phyloP scores from a whole-genome alignment of 495 filamentous ascomycete species.

The Lasiosphaeria ovina region DNA sequence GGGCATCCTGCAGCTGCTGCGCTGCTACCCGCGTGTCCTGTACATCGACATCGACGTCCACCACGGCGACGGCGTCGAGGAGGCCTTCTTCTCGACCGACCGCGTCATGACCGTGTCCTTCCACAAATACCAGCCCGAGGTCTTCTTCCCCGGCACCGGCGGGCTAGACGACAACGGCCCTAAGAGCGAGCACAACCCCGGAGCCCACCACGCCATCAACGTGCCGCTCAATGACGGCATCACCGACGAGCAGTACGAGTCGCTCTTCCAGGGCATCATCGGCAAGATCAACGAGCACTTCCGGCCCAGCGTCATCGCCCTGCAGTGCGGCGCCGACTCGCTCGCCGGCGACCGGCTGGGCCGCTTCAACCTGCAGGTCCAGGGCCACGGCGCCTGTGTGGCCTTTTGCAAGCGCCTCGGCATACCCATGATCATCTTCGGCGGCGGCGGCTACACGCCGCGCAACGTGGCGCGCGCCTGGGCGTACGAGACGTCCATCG shows the following conservation, averaged over 20 bases:
- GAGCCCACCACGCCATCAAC: constrained; percentile 93
- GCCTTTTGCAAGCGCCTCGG: constrained; percentile 75
- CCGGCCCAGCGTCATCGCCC: constrained; percentile 80
- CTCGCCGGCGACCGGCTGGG: constrained; percentile 90
- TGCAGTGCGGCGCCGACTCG: constrained; percentile 96
- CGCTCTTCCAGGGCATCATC: constrained; percentile 79
- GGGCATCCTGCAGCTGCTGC: constrained; percentile 91
- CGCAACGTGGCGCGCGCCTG: constrained; percentile 94
- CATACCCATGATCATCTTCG: constrained; percentile 82
- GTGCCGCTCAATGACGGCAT: constrained; percentile 95
- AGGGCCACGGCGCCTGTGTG: constrained; percentile 89
- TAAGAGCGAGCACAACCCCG: constrained; percentile 77
- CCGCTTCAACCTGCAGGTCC: constrained; percentile 94
- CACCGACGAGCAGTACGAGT: constrained; percentile 85
- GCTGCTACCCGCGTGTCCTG: constrained; percentile 88
- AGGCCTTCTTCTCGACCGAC: constrained; percentile 96
- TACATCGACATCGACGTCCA: constrained; percentile 99
- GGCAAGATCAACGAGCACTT: constrained; percentile 72
- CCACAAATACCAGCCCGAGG: constrained; percentile 87
- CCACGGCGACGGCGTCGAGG: constrained; percentile 96
- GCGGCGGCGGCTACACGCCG: constrained; percentile 96
- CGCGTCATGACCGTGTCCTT: constrained; percentile 98
- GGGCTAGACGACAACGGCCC: constrained; percentile 88
- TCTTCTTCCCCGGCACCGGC: constrained; percentile 96
- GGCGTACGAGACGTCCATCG: constrained; percentile 93